These are phyloP conservation scores for Pestalotiopsis sp. DNA, from an alignment of 2,329 filamentous ascomycete genomes.

Conservation along the genomic window DNA sequence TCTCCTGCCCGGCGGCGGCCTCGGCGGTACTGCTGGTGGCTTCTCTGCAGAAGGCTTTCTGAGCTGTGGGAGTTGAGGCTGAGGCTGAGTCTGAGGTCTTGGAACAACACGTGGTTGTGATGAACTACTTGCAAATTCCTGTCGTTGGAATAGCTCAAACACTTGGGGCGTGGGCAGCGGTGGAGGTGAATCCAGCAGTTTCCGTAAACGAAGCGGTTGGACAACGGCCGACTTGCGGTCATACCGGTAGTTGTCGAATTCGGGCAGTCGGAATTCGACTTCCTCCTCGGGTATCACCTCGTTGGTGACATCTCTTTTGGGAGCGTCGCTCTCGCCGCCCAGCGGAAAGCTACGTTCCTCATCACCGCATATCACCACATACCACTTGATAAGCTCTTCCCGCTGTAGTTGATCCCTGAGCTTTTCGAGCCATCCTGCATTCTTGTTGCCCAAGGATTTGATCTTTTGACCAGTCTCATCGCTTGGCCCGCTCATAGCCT, in stretches of 20 bases:
- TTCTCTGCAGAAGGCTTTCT: background rate
- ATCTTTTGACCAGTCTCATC: constrained; percentile 39
- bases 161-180: background rate
- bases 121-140: background rate
- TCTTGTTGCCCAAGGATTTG: constrained; percentile 32
- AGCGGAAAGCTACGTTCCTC: constrained; percentile 53
- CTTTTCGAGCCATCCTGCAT: constrained; percentile 56
- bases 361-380: constrained; percentile 65
- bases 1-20: background rate
- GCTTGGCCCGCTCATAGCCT: constrained; percentile 39
- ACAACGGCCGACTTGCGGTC: constrained; percentile 10
- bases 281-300: constrained; percentile 27
- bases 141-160: background rate
- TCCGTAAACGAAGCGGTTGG: constrained; percentile 10
- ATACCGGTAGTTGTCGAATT: constrained; percentile 17
- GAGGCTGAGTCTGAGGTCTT: background rate
- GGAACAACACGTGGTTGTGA: background rate
- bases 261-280: constrained; percentile 33
- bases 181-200: background rate
- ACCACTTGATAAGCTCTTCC: constrained; percentile 62
- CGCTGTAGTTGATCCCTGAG: constrained; percentile 60
- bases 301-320: constrained; percentile 5
- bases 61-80: background rate
- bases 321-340: constrained; percentile 41
- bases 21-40: constrained; percentile 7